Conservation (phyloP, 257 asterid genomes). For the Jacaranda mimosifolia region DNA sequence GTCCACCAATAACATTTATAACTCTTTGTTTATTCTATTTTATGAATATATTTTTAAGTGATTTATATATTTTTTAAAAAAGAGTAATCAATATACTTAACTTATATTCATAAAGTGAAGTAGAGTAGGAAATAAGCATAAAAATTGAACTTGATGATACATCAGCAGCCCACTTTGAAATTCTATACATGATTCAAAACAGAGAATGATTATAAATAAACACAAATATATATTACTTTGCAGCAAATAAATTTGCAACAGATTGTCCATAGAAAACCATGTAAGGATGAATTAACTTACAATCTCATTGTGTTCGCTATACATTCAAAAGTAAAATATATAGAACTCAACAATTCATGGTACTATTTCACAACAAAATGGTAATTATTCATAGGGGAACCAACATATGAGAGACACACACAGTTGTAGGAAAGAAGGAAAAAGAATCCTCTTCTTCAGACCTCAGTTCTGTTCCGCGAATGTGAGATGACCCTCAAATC, state of each 20-base stretch:
- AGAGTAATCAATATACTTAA: no score
- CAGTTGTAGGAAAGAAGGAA: neutral
- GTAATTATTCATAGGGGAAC: constrained; percentile 12
- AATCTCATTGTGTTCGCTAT: constrained; percentile 34
- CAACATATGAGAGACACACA: constrained; percentile 10
- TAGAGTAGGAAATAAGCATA: no score
- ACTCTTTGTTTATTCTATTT: no score
- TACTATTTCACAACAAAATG: constrained; percentile 41
- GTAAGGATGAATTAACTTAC: constrained; percentile 21
- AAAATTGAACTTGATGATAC: neutral
- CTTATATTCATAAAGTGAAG: no score
- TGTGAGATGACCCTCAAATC: constrained; percentile 62
- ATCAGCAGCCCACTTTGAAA: no score
- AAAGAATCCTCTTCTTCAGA: neutral
- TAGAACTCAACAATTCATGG: constrained; percentile 13
- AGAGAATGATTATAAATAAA: neutral
- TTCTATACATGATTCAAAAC: no score
- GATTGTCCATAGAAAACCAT: constrained; percentile 1
- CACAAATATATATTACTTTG: constrained; percentile 10
- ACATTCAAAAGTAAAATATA: constrained; percentile 30
- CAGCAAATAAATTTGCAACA: constrained; percentile 31
- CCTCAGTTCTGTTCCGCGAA: constrained; percentile 45
- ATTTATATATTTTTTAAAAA: no score
- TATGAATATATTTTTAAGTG: no score
- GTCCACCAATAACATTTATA: no score